phyloP scores from a whole-genome alignment of 257 asterid species.

The Misopates orontium region DNA sequence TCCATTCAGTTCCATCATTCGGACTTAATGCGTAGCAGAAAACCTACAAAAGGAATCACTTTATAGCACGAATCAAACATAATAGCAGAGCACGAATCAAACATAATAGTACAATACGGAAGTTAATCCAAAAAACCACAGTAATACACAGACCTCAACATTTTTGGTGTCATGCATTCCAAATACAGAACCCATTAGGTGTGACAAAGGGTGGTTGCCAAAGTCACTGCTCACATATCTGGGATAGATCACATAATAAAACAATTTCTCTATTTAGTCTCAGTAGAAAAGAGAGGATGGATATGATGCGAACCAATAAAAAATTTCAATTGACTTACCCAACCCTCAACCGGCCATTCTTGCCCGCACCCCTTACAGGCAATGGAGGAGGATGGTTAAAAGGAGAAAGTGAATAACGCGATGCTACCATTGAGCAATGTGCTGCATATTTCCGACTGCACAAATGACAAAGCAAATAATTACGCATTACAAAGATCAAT shows the following conservation, averaged over 20 bases:
- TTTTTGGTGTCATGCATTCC: slow-evolving; percentile 88
- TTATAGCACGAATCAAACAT: slow-evolving; percentile 8
- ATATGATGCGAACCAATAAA: slow-evolving; percentile 10
- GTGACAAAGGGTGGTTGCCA: slow-evolving; percentile 97
- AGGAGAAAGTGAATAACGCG: slow-evolving; percentile 87
- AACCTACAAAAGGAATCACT: slow-evolving; percentile 47
- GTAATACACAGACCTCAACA: slow-evolving; percentile 68
- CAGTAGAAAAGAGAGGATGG: neutral
- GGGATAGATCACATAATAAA: slow-evolving; percentile 26
- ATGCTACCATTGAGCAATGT: slow-evolving; percentile 90
- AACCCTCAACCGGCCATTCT: slow-evolving; percentile 70
- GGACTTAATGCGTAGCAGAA: slow-evolving; percentile 97
- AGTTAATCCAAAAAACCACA: slow-evolving; percentile 22
- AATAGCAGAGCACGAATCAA: neutral
- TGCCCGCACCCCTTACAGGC: slow-evolving; percentile 63
- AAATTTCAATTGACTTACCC: slow-evolving; percentile 57
- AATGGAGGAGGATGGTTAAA: slow-evolving; percentile 80
- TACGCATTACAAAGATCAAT: neutral
- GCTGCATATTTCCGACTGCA: slow-evolving; percentile 92
- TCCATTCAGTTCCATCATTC: slow-evolving; percentile 97
- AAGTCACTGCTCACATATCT: slow-evolving; percentile 99
- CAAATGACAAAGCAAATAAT: slow-evolving; percentile 16
- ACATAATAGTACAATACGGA: no score
- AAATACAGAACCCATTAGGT: slow-evolving; percentile 97
- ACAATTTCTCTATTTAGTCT: slow-evolving; percentile 4